phyloP scores from a whole-genome alignment of 305 asterid species.

The Petunia hybrid region DNA sequence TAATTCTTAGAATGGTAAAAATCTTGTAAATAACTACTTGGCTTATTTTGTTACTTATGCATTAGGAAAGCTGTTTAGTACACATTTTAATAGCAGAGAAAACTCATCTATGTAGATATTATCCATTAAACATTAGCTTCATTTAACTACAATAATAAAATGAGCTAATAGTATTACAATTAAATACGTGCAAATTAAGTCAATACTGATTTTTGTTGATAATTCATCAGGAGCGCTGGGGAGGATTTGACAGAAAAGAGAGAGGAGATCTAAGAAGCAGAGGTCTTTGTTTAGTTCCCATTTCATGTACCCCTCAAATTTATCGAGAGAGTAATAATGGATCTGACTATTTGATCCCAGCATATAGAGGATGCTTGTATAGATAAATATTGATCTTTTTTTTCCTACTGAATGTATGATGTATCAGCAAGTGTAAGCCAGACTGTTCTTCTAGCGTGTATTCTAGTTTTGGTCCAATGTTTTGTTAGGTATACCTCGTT shows the following conservation, averaged over 20 bases:
- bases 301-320: conserved; percentile 42
- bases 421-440: neutral
- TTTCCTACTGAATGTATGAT: too few relatives aligned
- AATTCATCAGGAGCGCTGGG: conserved; percentile 40
- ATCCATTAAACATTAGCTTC: neutral
- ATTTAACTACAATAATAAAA: neutral
- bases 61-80: neutral
- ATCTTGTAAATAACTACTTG: neutral
- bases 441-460: too few relatives aligned
- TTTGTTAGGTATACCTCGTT: too few relatives aligned
- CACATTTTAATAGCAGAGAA: neutral
- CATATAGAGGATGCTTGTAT: conserved; percentile 40
- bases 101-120: neutral
- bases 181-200: neutral
- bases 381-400: conserved; percentile 22
- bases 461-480: too few relatives aligned
- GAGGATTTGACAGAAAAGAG: conserved; percentile 36
- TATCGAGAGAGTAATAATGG: conserved; percentile 33
- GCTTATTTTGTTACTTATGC: neutral
- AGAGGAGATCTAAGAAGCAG: conserved; percentile 37
- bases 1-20: neutral
- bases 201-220: neutral
- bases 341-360: conserved; percentile 41
- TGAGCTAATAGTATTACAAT: too few relatives aligned
- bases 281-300: conserved; percentile 51